Percentiles rank a stretch among this genome's conserved stretches.
phyloP scores from a whole-genome alignment of 1,284 basidiomycete species.

The Mycena citricolor region DNA sequence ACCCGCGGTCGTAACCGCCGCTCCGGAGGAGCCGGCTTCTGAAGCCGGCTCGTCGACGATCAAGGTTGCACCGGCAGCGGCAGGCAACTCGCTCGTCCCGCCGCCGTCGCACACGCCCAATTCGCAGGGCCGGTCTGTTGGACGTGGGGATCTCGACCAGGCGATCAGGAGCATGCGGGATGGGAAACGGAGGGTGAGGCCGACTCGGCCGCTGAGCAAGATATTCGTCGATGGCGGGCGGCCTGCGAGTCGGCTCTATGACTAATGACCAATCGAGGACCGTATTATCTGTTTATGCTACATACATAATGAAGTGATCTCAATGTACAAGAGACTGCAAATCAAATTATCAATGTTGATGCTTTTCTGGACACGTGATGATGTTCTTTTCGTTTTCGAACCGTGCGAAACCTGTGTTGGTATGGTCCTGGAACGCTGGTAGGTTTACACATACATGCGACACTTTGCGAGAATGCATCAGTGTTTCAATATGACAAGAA shows the following conservation, averaged over 20 bases:
- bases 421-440: too few relatives aligned
- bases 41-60: constrained; percentile 26
- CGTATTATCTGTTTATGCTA: too few relatives aligned
- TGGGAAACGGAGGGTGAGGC: constrained; percentile 57
- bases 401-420: too few relatives aligned
- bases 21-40: constrained; percentile 34
- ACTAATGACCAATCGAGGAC: too few relatives aligned
- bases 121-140: constrained; percentile 54
- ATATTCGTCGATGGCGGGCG: constrained; percentile 74
- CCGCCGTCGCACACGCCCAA: constrained; percentile 37
- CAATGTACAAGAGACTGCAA: too few relatives aligned
- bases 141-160: constrained; percentile 77
- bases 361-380: too few relatives aligned
- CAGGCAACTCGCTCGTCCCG: constrained; percentile 9
- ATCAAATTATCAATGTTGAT: too few relatives aligned
- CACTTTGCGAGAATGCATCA: too few relatives aligned
- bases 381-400: too few relatives aligned
- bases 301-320: too few relatives aligned
- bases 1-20: constrained; percentile 25
- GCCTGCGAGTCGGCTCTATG: constrained; percentile 39
- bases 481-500: too few relatives aligned
- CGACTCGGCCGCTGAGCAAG: constrained; percentile 61
- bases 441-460: too few relatives aligned
- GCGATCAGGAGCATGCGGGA: constrained; percentile 78
- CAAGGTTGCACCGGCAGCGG: constrained; percentile 11